Percentiles rank a stretch among this genome's conserved stretches.
Evolutionary conservation across 768 basidiomycete species (phyloP).

Genomic region (Kwoniella mangroviensis): DNA sequence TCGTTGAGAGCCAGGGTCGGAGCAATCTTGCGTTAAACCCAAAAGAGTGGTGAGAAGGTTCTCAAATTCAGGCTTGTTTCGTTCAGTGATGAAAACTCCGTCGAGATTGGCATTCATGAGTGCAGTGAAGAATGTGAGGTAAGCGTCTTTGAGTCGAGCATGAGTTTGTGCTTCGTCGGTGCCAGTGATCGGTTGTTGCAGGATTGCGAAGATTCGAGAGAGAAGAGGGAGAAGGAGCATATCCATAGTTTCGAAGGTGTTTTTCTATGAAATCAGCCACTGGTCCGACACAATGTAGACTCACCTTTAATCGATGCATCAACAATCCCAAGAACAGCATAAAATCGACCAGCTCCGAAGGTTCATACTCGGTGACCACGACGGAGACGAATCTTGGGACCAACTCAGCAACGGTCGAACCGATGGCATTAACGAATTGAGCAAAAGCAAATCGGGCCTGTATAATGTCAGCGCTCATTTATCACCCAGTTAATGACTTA

Average conservation of each 20-base stretch:
- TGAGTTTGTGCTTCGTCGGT: conserved; percentile 85
- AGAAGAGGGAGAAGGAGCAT: conserved; percentile 86
- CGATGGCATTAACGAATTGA: conserved; percentile 85
- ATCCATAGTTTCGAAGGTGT: conserved; percentile 86
- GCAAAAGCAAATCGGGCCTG: conserved; percentile 93
- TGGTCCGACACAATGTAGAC: conserved; percentile 8
- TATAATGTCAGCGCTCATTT: conserved; percentile 19
- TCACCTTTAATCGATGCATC: conserved; percentile 86
- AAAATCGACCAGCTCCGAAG: conserved; percentile 90
- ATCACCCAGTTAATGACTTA: conserved; percentile 59
- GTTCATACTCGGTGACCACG: conserved; percentile 88
- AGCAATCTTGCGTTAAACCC: conserved; percentile 71
- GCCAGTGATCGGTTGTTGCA: conserved; percentile 78
- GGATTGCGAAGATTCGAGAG: conserved; percentile 74
- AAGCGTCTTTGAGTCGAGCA: conserved; percentile 82
- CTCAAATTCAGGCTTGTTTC: conserved; percentile 72
- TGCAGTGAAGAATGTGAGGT: conserved; percentile 77
- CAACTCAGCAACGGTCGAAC: conserved; percentile 79
- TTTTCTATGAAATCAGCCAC: conserved; percentile 63
- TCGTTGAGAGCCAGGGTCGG: conserved; percentile 77
- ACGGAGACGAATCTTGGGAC: conserved; percentile 88
- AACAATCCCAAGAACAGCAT: conserved; percentile 91
- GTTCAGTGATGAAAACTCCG: conserved; percentile 81
- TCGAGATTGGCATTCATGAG: conserved; percentile 82
- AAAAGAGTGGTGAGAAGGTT: conserved; percentile 75